A percentile compares a stretch with the other conserved stretches of the same genome.
These are phyloP conservation scores for Hypoxylon lenormandii DNA, from an alignment of 495 filamentous ascomycete genomes.

Conservation along the genomic window DNA sequence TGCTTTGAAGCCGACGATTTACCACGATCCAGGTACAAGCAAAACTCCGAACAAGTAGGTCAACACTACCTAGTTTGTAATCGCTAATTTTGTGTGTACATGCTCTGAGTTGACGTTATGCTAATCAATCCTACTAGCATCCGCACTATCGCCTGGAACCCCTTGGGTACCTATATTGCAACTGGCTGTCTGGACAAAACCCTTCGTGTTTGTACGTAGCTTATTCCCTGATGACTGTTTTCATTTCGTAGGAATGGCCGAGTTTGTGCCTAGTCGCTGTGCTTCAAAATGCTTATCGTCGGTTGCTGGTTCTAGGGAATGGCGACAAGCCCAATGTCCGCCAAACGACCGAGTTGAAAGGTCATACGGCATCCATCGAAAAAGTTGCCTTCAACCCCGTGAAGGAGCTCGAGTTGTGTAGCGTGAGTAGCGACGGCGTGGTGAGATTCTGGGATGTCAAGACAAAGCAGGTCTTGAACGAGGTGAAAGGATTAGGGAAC, in stretches of 20 bases:
- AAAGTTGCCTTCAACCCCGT: slow-evolving; percentile 89
- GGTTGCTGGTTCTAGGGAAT: slow-evolving; percentile 69
- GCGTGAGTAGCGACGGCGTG: slow-evolving; percentile 83
- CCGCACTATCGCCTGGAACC: slow-evolving; percentile 88
- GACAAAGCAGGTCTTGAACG: slow-evolving; percentile 79
- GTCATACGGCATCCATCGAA: slow-evolving; percentile 80
- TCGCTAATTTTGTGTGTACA: no score
- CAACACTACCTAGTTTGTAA: neutral
- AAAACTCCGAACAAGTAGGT: slow-evolving; percentile 49
- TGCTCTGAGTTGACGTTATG: neutral
- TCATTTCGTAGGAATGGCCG: neutral
- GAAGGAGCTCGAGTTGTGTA: slow-evolving; percentile 88
- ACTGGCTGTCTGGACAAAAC: slow-evolving; percentile 85
- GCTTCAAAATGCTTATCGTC: slow-evolving; percentile 16
- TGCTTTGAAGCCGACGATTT: slow-evolving; percentile 48
- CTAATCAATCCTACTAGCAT: slow-evolving; percentile 49
- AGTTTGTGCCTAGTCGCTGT: neutral
- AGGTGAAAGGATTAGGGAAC: slow-evolving; percentile 82
- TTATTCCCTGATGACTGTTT: neutral
- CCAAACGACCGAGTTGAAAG: slow-evolving; percentile 87
- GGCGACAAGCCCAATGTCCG: slow-evolving; percentile 83
- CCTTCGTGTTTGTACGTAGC: slow-evolving; percentile 72
- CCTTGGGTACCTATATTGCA: slow-evolving; percentile 84
- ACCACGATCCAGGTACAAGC: slow-evolving; percentile 45
- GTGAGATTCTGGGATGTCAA: slow-evolving; percentile 94